Evolutionary conservation across 352 stramenopile species (phyloP).

Genomic region (Phytophthora colocasiae): DNA sequence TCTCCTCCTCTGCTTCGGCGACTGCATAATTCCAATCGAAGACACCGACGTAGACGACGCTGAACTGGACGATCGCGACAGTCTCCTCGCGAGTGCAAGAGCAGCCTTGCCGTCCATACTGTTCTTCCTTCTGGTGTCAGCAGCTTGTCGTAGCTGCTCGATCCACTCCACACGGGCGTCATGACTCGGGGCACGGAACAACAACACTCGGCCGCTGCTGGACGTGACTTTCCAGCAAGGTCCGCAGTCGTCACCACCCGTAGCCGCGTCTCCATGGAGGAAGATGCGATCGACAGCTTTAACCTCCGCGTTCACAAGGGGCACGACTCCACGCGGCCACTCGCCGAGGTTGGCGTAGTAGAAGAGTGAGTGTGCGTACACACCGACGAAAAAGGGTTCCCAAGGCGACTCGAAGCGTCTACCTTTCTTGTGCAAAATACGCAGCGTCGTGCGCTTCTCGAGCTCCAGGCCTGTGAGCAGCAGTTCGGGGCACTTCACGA

Average conservation of each 20-base stretch:
- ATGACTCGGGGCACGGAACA: slow-evolving; percentile 67
- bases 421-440: slow-evolving; percentile 68
- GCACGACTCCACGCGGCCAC: slow-evolving; percentile 61
- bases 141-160: slow-evolving; percentile 49
- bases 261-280: slow-evolving; percentile 27
- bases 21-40: slow-evolving; percentile 31
- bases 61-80: slow-evolving; percentile 43
- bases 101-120: slow-evolving; percentile 42
- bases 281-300: slow-evolving; percentile 72
- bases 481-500: slow-evolving; percentile 57
- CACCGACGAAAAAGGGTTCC: slow-evolving; percentile 60
- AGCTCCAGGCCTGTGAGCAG: slow-evolving; percentile 52
- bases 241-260: slow-evolving; percentile 56
- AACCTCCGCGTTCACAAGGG: slow-evolving; percentile 53
- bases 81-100: slow-evolving; percentile 32
- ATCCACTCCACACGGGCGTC: slow-evolving; percentile 65
- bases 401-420: slow-evolving; percentile 74
- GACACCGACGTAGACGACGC: slow-evolving; percentile 23
- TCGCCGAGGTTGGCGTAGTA: slow-evolving; percentile 67
- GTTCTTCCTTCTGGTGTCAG: slow-evolving; percentile 13
- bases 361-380: slow-evolving; percentile 72
- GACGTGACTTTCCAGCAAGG: slow-evolving; percentile 82
- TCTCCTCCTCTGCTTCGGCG: slow-evolving; percentile 20
- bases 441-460: slow-evolving; percentile 49
- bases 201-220: slow-evolving; percentile 54